Evolutionary conservation across 106 monocot species (phyloP).

Genomic region (Iris macrosiphon): DNA sequence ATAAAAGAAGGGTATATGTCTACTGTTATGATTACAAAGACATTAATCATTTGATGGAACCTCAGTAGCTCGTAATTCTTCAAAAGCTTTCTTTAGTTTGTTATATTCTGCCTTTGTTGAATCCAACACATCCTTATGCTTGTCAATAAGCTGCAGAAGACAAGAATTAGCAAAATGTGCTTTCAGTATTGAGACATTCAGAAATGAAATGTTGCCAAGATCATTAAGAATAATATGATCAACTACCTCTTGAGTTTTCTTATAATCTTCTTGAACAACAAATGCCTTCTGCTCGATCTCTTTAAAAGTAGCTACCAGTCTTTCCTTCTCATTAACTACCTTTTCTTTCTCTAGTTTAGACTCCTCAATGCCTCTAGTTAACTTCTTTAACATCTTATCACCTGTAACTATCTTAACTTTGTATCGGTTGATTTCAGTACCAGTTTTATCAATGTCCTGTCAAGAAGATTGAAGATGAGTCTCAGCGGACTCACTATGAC

Average conservation of each 20-base stretch:
- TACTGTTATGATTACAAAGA: not conserved
- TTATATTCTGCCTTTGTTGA: slow-evolving; percentile 50
- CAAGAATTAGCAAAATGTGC: too few species aligned
- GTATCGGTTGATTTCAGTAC: slow-evolving; percentile 58
- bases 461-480: not conserved
- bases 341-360: slow-evolving; percentile 58
- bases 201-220: too few species aligned
- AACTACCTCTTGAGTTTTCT: slow-evolving; percentile 53
- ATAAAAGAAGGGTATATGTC: not conserved
- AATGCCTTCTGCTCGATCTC: slow-evolving; percentile 66
- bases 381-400: slow-evolving; percentile 40
- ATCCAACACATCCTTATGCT: slow-evolving; percentile 60
- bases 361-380: slow-evolving; percentile 55
- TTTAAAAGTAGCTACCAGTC: slow-evolving; percentile 40
- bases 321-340: slow-evolving; percentile 40
- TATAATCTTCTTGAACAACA: slow-evolving; percentile 52
- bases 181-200: too few species aligned
- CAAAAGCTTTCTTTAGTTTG: slow-evolving; percentile 51
- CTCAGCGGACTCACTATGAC: too few species aligned
- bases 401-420: slow-evolving; percentile 51
- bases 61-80: slow-evolving; percentile 58
- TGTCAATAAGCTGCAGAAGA: slow-evolving; percentile 53
- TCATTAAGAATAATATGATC: not conserved
- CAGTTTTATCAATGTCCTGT: slow-evolving; percentile 75
- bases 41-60: slow-evolving; percentile 7